Conservation (phyloP, 2,329 filamentous ascomycete genomes). For the Leptographium flavum region DNA sequence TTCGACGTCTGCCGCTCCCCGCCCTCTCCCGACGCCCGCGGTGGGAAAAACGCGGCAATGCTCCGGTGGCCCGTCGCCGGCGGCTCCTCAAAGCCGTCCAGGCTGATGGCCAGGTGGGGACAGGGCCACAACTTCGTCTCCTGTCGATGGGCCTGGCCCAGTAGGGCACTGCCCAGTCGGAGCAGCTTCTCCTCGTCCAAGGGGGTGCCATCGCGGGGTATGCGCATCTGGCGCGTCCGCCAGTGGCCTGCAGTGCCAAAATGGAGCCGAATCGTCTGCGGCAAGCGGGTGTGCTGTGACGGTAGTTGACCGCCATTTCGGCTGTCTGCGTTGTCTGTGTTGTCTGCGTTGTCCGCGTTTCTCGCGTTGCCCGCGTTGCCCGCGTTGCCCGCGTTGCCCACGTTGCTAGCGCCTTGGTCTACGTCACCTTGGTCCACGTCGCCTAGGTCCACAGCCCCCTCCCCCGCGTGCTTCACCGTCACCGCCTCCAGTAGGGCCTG, state of each 20-base stretch:
- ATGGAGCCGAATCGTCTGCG: slow-evolving; percentile 74
- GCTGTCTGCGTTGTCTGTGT: background rate
- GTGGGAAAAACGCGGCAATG: slow-evolving; percentile 61
- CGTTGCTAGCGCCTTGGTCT: slow-evolving; percentile 43
- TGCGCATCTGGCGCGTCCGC: slow-evolving; percentile 60
- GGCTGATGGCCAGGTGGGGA: slow-evolving; percentile 73
- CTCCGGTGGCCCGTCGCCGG: slow-evolving; percentile 70
- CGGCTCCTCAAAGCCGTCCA: slow-evolving; percentile 86
- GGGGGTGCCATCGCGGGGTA: slow-evolving; percentile 53
- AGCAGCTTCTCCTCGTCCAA: slow-evolving; percentile 62
- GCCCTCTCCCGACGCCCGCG: background rate
- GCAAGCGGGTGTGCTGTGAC: slow-evolving; percentile 62
- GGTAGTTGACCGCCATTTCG: background rate
- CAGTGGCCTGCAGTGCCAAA: slow-evolving; percentile 45
- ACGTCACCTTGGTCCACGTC: slow-evolving; percentile 38
- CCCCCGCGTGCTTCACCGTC: background rate
- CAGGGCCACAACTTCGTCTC: slow-evolving; percentile 83
- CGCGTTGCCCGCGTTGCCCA: background rate
- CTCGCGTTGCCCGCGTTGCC: background rate
- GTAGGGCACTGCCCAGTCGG: slow-evolving; percentile 59
- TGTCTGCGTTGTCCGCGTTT: background rate
- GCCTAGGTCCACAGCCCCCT: too few species aligned
- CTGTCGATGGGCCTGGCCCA: slow-evolving; percentile 65
- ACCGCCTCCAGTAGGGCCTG: slow-evolving; percentile 7
- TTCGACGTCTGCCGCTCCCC: too few species aligned